A percentile compares a stretch with the other conserved stretches of the same genome.
phyloP scores from a whole-genome alignment of 2,329 filamentous ascomycete genomes.

The Blastomyces emzantsi region DNA sequence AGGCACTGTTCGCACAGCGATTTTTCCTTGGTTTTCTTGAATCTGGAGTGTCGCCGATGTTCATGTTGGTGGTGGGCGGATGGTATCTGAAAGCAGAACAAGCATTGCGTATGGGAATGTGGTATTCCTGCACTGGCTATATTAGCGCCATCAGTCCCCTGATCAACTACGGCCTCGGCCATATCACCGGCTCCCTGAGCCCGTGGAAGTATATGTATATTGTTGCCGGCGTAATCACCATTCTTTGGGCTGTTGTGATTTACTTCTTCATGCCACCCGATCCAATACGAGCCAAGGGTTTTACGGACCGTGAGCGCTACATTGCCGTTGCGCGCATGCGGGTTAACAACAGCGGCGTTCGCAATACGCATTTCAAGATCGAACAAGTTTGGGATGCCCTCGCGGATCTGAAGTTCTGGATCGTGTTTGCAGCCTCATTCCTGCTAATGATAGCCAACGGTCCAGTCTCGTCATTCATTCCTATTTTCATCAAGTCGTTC shows the following conservation, averaged over 20 bases:
- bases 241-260: conserved; percentile 37
- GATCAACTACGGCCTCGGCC: conserved; percentile 59
- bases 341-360: conserved; percentile 24
- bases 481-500: conserved; percentile 40
- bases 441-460: conserved; percentile 40
- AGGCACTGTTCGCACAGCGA: conserved; percentile 56
- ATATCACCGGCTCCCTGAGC: conserved; percentile 46
- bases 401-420: conserved; percentile 30
- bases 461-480: conserved; percentile 38
- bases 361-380: conserved; percentile 39
- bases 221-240: conserved; percentile 53
- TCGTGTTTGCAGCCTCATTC: conserved; percentile 32
- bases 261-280: conserved; percentile 35
- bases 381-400: conserved; percentile 33
- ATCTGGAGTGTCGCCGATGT: conserved; percentile 55
- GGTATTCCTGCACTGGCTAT: conserved; percentile 52
- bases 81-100: conserved; percentile 46
- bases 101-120: conserved; percentile 55
- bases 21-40: conserved; percentile 57
- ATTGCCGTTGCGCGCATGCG: conserved; percentile 23
- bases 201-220: conserved; percentile 66
- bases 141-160: conserved; percentile 55
- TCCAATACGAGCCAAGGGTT: conserved; percentile 36
- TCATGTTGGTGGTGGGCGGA: conserved; percentile 54
- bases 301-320: conserved; percentile 28